Percentiles rank a stretch among this genome's conserved stretches.
Evolutionary conservation across 192 early-diverging fungal species (phyloP).

Genomic region (Coemansia sp.): DNA sequence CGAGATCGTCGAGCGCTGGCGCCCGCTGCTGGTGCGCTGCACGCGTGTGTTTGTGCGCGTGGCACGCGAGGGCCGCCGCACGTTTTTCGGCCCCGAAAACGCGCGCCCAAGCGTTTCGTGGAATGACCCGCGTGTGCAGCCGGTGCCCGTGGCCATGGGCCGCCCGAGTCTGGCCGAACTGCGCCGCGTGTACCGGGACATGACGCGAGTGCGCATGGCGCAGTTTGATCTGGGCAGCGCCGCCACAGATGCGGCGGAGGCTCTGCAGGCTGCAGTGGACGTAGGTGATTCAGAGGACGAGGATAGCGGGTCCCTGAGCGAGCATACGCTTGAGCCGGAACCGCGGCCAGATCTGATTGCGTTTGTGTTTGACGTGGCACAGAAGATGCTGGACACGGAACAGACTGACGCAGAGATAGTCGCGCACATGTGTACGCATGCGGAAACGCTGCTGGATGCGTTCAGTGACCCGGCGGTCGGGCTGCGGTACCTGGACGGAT

Average conservation of each 20-base stretch:
- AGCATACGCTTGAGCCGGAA: constrained; percentile 39
- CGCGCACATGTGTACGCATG: constrained; percentile 56
- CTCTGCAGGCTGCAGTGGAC: background rate
- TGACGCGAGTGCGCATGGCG: constrained; percentile 27
- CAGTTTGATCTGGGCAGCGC: background rate
- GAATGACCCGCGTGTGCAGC: constrained; percentile 58
- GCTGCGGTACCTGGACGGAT: constrained; percentile 52
- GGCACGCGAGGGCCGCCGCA: constrained; percentile 12
- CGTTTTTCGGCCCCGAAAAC: constrained; percentile 15
- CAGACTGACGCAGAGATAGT: constrained; percentile 55
- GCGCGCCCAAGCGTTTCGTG: constrained; percentile 4
- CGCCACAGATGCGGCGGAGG: background rate
- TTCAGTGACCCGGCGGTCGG: constrained; percentile 55
- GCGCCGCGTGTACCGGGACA: constrained; percentile 25
- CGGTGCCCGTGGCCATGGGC: constrained; percentile 75
- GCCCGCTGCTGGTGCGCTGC: constrained; percentile 56
- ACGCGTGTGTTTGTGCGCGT: constrained; percentile 77
- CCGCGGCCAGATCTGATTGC: constrained; percentile 36
- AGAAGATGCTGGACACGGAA: constrained; percentile 18
- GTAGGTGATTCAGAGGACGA: background rate
- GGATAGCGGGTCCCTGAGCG: constrained; percentile 14
- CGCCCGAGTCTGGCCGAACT: constrained; percentile 61
- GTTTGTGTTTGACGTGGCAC: constrained; percentile 32
- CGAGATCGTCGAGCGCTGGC: constrained; percentile 72
- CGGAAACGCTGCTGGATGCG: constrained; percentile 56